Evolutionary conservation across 352 stramenopile species (phyloP).

Genomic region (Aphanomyces invadans): DNA sequence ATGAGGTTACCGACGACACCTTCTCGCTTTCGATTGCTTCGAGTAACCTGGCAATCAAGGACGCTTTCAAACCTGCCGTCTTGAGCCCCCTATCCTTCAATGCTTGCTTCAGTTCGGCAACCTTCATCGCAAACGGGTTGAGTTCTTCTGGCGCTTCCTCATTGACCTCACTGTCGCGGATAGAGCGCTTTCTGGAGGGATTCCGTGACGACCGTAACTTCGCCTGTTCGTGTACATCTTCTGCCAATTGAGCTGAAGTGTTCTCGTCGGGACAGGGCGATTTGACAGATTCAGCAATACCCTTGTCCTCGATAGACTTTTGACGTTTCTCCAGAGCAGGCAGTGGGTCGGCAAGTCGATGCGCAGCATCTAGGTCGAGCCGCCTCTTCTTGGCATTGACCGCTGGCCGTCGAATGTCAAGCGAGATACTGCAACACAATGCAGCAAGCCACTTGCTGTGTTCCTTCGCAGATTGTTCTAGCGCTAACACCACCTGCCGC

Average conservation of each 20-base stretch:
- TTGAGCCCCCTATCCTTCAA: conserved; percentile 23
- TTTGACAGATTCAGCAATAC: not conserved
- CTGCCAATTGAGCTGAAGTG: too few species aligned
- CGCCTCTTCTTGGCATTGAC: conserved; percentile 3
- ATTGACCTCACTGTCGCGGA: not conserved
- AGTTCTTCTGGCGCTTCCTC: not conserved
- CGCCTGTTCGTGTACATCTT: too few species aligned
- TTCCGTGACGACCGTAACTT: not conserved
- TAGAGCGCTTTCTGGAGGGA: not conserved
- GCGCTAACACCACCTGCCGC: not conserved
- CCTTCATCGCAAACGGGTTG: conserved; percentile 13
- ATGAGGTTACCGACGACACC: not conserved
- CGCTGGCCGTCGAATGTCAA: not conserved
- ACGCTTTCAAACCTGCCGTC: conserved; percentile 15
- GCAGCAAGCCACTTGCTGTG: not conserved
- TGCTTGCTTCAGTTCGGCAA: conserved; percentile 23
- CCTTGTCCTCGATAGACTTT: not conserved
- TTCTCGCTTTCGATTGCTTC: conserved; percentile 6
- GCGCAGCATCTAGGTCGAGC: not conserved
- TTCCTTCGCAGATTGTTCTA: not conserved
- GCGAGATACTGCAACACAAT: conserved; percentile 6
- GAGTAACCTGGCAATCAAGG: conserved; percentile 19
- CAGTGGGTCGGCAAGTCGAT: not conserved
- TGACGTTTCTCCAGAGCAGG: not conserved
- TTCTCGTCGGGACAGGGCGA: not conserved